Evolutionary conservation across 805 yeast species (phyloP).

Genomic region (Candida succiphila): DNA sequence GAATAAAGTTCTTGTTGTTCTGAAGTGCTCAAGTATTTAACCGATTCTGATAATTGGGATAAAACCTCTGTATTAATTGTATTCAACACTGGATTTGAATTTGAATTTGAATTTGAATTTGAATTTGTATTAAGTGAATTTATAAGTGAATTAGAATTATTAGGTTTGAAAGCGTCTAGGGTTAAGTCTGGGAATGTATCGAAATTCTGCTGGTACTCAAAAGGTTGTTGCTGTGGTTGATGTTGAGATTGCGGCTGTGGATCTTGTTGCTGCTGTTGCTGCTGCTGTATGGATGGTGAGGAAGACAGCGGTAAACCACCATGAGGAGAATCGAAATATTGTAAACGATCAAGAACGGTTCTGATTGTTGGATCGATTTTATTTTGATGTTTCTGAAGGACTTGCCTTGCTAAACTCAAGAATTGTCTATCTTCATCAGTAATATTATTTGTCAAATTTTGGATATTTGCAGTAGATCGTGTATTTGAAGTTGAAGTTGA

Average conservation of each 20-base stretch:
- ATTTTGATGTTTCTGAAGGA: constrained; percentile 30
- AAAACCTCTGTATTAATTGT: constrained; percentile 16
- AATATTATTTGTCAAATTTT: constrained; percentile 3
- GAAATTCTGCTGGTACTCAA: constrained; percentile 1
- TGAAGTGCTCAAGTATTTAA: constrained; percentile 12
- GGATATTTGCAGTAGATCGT: not conserved
- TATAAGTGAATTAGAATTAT: not conserved
- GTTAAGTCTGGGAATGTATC: constrained; percentile 12
- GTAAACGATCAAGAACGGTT: constrained; percentile 47
- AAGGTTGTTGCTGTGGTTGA: not conserved
- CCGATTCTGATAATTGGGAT: constrained; percentile 11
- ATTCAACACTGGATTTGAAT: not conserved
- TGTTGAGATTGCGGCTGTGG: not conserved
- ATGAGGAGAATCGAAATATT: constrained; percentile 50
- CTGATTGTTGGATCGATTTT: constrained; percentile 55
- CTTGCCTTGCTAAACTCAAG: constrained; percentile 51
- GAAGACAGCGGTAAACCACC: constrained; percentile 33
- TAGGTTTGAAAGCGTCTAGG: constrained; percentile 9
- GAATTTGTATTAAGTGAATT: no score
- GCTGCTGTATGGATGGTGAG: not conserved
- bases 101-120: not conserved
- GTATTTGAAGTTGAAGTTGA: not conserved
- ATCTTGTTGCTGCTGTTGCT: not conserved
- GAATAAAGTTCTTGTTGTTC: constrained; percentile 15
- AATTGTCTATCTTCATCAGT: constrained; percentile 45